These are phyloP conservation scores for Erigeron philadelphicus DNA, from an alignment of 140 eudicot species.

Conservation along the genomic window DNA sequence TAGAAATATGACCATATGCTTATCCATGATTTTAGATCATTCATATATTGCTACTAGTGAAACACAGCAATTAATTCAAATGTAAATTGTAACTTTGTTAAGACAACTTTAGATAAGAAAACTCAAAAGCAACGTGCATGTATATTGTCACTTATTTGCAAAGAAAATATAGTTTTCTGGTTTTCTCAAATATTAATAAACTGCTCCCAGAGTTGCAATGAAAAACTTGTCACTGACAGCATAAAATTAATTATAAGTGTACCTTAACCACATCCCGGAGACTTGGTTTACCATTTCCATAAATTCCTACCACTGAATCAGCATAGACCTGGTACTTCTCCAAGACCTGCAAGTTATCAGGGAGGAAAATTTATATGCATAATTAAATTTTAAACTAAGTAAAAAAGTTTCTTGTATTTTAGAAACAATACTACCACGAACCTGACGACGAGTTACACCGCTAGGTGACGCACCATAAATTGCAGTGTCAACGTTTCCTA, in stretches of 20 bases:
- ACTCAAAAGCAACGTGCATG: background rate
- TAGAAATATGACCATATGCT: background rate
- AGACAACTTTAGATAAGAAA: background rate
- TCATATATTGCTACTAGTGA: background rate
- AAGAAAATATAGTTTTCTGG: background rate
- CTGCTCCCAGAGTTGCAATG: background rate
- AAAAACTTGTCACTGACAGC: background rate
- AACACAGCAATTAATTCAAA: background rate
- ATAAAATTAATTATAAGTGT: background rate
- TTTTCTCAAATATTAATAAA: background rate
- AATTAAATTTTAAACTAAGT: background rate
- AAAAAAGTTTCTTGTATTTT: background rate
- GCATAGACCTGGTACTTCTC: constrained; percentile 79
- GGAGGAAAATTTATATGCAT: constrained; percentile 13
- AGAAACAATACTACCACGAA: constrained; percentile 17
- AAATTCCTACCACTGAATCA: constrained; percentile 65
- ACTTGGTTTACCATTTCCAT: constrained; percentile 72
- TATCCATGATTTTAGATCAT: background rate
- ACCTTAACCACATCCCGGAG: constrained; percentile 83
- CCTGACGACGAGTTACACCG: constrained; percentile 81
- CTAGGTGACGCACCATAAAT: constrained; percentile 81
- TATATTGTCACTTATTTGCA: background rate
- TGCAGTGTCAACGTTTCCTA: constrained; percentile 71
- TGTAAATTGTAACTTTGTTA: background rate
- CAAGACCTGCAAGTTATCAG: constrained; percentile 50